Conservation (phyloP, 2,329 filamentous ascomycete species). For the Fusarium zealandicum region DNA sequence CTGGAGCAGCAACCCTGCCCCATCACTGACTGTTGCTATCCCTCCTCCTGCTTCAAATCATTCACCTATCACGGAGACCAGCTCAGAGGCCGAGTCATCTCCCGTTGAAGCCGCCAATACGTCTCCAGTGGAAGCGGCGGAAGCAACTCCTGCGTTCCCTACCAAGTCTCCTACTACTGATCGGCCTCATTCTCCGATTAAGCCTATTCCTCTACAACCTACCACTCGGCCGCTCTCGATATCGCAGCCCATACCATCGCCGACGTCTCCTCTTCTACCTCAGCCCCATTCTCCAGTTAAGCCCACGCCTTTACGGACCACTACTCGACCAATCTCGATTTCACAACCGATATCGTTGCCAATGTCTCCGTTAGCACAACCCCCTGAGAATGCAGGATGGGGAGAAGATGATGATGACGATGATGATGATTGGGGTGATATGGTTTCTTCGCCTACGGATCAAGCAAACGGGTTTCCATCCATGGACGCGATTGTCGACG, state of each 20-base stretch:
- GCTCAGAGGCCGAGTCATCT: slow-evolving; percentile 7
- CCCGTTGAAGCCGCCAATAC: slow-evolving; percentile 15
- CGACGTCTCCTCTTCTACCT: slow-evolving; percentile 20
- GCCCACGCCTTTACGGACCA: slow-evolving; percentile 13
- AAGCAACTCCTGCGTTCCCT: not conserved
- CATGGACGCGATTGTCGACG: slow-evolving; percentile 24
- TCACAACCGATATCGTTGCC: slow-evolving; percentile 20
- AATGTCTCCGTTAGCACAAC: slow-evolving; percentile 34
- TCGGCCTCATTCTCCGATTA: slow-evolving; percentile 25
- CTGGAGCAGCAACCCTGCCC: slow-evolving; percentile 37
- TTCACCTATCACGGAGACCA: slow-evolving; percentile 18
- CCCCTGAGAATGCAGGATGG: slow-evolving; percentile 28
- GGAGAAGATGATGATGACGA: slow-evolving; percentile 46
- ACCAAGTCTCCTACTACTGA: slow-evolving; percentile 14
- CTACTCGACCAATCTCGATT: slow-evolving; percentile 22
- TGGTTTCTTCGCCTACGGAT: slow-evolving; percentile 53
- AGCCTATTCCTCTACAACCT: slow-evolving; percentile 24
- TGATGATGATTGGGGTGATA: slow-evolving; percentile 68
- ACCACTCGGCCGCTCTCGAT: slow-evolving; percentile 31
- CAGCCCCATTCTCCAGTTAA: slow-evolving; percentile 24
- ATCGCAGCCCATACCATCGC: slow-evolving; percentile 26
- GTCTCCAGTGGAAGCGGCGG: slow-evolving; percentile 9
- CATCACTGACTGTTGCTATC: slow-evolving; percentile 28
- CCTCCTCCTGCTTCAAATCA: slow-evolving; percentile 22
- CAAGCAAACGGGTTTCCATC: slow-evolving; percentile 33